Conservation (phyloP, 352 stramenopile genomes). For the Globisporangium rhizosaccharum region DNA sequence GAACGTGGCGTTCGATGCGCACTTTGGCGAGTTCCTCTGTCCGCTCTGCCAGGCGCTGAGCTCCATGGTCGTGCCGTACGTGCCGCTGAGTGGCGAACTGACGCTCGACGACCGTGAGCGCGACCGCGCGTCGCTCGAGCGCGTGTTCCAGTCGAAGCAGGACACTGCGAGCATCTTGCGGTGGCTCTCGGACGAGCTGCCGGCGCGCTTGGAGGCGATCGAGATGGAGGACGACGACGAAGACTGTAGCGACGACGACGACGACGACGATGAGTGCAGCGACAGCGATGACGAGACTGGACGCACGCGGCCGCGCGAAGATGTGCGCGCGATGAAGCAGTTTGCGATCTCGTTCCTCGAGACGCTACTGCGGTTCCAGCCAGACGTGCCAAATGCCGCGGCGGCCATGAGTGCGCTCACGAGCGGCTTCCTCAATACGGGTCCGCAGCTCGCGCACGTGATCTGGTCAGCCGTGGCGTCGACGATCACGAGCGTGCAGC, state of each 20-base stretch:
- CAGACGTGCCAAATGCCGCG: conserved; percentile 44
- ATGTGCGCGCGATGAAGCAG: conserved; percentile 69
- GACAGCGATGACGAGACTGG: conserved; percentile 24
- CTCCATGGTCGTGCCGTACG: conserved; percentile 86
- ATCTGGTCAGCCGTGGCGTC: conserved; percentile 71
- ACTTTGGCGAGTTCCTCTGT: conserved; percentile 87
- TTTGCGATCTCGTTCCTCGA: conserved; percentile 70
- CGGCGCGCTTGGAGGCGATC: conserved; percentile 34
- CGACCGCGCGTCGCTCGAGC: conserved; percentile 61
- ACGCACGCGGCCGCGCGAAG: conserved; percentile 21
- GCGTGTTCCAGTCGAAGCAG: conserved; percentile 69
- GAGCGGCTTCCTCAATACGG: conserved; percentile 66
- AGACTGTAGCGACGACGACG: conserved; percentile 18
- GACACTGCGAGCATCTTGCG: conserved; percentile 57
- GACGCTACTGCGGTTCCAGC: conserved; percentile 59
- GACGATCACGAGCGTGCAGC: conserved; percentile 55
- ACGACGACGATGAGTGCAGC: conserved; percentile 11
- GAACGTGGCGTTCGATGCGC: conserved; percentile 82
- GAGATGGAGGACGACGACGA: conserved; percentile 30
- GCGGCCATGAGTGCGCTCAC: conserved; percentile 54
- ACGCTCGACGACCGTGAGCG: conserved; percentile 51
- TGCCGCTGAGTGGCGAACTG: conserved; percentile 50
- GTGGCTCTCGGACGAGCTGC: conserved; percentile 53
- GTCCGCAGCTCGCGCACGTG: conserved; percentile 63
- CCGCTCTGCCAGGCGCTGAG: conserved; percentile 88